Evolutionary conservation across 1,139 yeast species (phyloP).

Genomic region (Fermentozyma sake): DNA sequence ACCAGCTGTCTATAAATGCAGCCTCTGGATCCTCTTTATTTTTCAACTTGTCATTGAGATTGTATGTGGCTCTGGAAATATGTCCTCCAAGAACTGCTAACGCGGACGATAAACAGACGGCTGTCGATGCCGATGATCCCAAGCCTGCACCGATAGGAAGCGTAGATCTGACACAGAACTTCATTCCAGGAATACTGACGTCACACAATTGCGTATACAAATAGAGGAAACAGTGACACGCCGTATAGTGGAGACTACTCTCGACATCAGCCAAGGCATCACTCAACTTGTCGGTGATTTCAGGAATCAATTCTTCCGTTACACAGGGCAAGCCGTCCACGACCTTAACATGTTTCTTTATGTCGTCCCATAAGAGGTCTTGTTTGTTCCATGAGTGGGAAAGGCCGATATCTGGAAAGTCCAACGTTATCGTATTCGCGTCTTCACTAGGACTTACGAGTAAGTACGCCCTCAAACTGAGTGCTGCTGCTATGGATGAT

Average conservation of each 20-base stretch:
- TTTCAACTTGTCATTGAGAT: constrained; percentile 23
- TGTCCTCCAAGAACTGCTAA: constrained; percentile 61
- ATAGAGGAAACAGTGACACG: constrained; percentile 83
- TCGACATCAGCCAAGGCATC: constrained; percentile 42
- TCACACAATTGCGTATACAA: constrained; percentile 59
- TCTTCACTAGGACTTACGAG: constrained; percentile 48
- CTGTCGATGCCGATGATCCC: constrained; percentile 89
- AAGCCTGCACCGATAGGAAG: constrained; percentile 96
- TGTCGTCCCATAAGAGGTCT: constrained; percentile 59
- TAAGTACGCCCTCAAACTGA: constrained; percentile 76
- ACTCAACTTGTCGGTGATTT: constrained; percentile 47
- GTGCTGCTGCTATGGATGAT: constrained; percentile 90
- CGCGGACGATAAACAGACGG: constrained; percentile 82
- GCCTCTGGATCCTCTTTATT: constrained; percentile 41
- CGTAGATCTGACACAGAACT: constrained; percentile 71
- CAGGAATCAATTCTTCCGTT: constrained; percentile 57
- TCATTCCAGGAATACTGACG: constrained; percentile 43
- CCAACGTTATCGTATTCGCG: constrained; percentile 47
- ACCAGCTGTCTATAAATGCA: constrained; percentile 74
- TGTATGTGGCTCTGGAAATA: constrained; percentile 30
- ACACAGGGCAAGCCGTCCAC: constrained; percentile 34
- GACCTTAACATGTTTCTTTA: constrained; percentile 18
- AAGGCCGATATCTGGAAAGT: constrained; percentile 79
- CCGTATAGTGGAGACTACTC: constrained; percentile 64
- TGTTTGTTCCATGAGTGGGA: constrained; percentile 55